Evolutionary conservation across 768 basidiomycete genomes (phyloP).

Genomic region (Sporobolomyces roseus): DNA sequence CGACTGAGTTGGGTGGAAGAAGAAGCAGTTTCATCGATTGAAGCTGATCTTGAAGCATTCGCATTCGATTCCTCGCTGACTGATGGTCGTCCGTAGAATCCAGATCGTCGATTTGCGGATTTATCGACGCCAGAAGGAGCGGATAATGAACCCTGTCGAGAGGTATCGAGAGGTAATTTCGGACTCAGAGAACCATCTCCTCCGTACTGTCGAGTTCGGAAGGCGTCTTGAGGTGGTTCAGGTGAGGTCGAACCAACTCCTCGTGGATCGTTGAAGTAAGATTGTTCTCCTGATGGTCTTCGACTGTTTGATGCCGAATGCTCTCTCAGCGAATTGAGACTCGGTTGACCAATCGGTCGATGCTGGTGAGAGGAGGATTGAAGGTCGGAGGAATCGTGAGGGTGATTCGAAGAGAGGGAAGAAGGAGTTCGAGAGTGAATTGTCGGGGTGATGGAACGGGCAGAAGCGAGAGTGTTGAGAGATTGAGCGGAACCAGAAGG

Average conservation of each 20-base stretch:
- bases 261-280: conserved; percentile 8
- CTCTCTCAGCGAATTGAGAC: conserved; percentile 8
- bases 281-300: conserved; percentile 4
- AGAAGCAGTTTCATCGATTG: not conserved
- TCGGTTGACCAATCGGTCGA: no score
- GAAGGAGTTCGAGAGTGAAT: conserved; percentile 14
- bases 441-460: conserved; percentile 1
- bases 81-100: conserved; percentile 42
- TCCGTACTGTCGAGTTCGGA: not conserved
- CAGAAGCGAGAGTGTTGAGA: conserved; percentile 2
- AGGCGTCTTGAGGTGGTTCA: conserved; percentile 7
- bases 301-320: not conserved
- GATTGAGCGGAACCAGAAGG: conserved; percentile 16
- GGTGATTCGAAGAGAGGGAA: not conserved
- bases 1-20: not conserved
- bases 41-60: not conserved
- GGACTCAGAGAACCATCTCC: conserved; percentile 6
- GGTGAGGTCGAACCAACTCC: not conserved
- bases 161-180: not conserved
- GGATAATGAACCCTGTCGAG: conserved; percentile 20
- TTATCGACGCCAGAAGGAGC: conserved; percentile 26
- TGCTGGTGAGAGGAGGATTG: no score
- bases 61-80: not conserved
- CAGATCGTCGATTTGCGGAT: conserved; percentile 41
- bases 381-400: not conserved